Evolutionary conservation across 139 green algal species (phyloP).

Genomic region (Chlamydomonas eustigma): DNA sequence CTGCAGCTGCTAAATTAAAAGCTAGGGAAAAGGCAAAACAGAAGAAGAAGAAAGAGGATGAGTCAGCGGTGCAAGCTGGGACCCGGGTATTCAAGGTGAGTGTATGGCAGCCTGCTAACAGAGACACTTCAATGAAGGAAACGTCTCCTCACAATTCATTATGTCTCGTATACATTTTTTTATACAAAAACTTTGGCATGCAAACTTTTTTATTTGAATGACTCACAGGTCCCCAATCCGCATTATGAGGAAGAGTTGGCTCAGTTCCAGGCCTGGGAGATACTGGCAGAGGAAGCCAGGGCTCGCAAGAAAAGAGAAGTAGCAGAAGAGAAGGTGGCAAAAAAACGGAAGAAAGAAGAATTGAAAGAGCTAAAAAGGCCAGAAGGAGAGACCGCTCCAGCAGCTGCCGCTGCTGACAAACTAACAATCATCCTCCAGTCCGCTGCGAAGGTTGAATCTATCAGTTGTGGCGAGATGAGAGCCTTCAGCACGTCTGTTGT

Average conservation of each 20-base stretch:
- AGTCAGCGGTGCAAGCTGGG: background rate
- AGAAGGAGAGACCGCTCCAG: too few species aligned
- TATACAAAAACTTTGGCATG: background rate
- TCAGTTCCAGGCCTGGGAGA: background rate
- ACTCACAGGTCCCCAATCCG: constrained; percentile 26
- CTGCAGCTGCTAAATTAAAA: background rate
- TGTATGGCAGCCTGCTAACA: background rate
- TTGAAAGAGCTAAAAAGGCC: too few species aligned
- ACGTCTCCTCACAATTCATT: too few species aligned
- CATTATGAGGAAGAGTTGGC: constrained; percentile 26
- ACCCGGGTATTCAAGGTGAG: constrained; percentile 18
- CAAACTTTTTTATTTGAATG: background rate
- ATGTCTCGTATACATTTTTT: too few species aligned
- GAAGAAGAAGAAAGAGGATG: constrained; percentile 10
- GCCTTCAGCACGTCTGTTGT: too few species aligned
- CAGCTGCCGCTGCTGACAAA: too few species aligned
- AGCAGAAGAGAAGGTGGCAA: too few species aligned
- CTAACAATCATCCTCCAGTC: too few species aligned
- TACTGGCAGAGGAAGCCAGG: background rate
- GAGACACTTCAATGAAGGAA: background rate
- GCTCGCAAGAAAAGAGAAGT: too few species aligned
- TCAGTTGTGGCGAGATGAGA: too few species aligned
- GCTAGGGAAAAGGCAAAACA: background rate
- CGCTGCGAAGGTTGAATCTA: too few species aligned
- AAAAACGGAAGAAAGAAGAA: too few species aligned